Conservation (phyloP, 2,329 filamentous ascomycete species). For the Biscogniauxia sp. region DNA sequence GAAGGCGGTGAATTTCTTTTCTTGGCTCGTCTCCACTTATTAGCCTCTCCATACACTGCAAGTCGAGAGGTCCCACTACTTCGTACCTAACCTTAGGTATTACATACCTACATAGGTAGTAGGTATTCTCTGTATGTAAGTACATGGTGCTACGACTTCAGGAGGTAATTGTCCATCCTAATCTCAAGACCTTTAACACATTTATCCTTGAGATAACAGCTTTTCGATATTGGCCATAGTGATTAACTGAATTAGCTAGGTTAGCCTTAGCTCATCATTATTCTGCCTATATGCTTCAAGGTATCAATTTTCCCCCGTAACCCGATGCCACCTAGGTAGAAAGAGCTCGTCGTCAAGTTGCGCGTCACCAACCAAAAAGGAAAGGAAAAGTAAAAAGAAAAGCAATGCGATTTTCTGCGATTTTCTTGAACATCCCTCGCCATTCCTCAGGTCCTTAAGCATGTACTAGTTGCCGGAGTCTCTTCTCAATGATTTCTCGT, state of each 20-base stretch:
- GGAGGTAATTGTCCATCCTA: no score
- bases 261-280: neutral
- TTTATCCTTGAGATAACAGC: neutral
- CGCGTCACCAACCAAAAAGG: neutral
- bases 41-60: no score
- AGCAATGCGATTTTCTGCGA: neutral
- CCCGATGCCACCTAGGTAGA: neutral
- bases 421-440: no score
- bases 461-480: constrained; percentile 66
- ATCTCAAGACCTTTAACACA: neutral
- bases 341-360: neutral
- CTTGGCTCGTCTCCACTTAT: neutral
- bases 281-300: constrained; percentile 1
- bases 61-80: no score
- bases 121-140: no score
- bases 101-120: no score
- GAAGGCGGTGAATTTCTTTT: constrained; percentile 16
- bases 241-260: no score
- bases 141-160: no score
- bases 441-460: constrained; percentile 4
- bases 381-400: neutral
- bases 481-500: constrained; percentile 72
- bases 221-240: neutral
- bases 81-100: no score
- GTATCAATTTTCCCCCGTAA: neutral